Base-by-base conservation (phyloP, 192 early-diverging fungal genomes). In the Rhizoclosmatium globosum region DNA sequence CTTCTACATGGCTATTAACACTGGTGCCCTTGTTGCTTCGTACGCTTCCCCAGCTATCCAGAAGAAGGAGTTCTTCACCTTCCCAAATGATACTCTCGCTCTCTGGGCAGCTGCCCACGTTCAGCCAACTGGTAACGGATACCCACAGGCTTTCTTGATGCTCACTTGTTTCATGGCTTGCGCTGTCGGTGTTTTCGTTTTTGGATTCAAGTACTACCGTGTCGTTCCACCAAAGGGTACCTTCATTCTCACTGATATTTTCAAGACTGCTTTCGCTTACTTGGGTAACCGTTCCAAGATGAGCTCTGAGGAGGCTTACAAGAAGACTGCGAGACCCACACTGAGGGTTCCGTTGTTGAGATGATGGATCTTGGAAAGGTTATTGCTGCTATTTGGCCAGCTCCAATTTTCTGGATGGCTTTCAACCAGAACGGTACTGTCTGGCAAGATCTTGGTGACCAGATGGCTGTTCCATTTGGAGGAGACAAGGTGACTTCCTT, bases 141-240 rank as follows among this genome's bases (percentile, higher is more conserved):
- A 81, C 83, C 64, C 71, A 43, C 79, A 77, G n/a, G 85, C 86
- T 19, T 91, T 85, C 82, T 68, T 62, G 60, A 71, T 84, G 65
- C 85, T 85, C 57, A 79, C 88, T 38, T 47, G 78, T 66, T 82
- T 87, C 66, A 87, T 91, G 61, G 76, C 74, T 15, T 2, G 81
- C 46, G 87, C 87, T 19, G 57, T 82, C 2, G 50, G 61, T 38
- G 44, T 92, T 69, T 90, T 92, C 74, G 77, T 83, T 17, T 39
- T 84, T 56, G 91, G 91, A 65, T 78, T 86, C 42, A 82, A 79
- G 38, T 31, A 31, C 31, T 92, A 92, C 82, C 85, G 91, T 70
- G 84, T 91, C 61, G 90, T 92, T 23, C 91, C 91, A 46, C 88
- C 91, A 61, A 75, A 81, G 60, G 89, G 91, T 47, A 75, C 80